Evolutionary conservation across 495 filamentous ascomycete species (phyloP).

Genomic region (Tuber magnatum): DNA sequence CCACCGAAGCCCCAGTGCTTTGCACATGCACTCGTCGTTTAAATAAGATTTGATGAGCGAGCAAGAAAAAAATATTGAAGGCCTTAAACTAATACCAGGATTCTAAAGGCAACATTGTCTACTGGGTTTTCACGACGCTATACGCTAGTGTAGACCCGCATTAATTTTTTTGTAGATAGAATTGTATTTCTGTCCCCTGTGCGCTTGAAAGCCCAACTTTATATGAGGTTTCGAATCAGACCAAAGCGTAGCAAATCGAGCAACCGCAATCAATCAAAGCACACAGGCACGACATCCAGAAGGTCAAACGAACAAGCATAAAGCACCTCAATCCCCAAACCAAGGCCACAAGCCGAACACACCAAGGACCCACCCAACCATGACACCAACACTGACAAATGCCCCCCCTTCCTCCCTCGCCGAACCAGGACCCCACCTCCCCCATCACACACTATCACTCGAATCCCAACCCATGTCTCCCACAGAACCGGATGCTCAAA

Average conservation of each 20-base stretch:
- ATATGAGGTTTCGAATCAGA: background rate
- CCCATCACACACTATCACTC: background rate
- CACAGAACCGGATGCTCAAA: background rate
- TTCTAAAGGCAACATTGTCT: background rate
- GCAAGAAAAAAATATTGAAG: background rate
- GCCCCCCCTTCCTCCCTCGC: background rate
- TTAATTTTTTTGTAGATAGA: background rate
- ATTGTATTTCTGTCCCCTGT: background rate
- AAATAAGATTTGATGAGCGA: background rate
- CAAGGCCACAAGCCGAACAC: background rate
- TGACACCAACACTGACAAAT: background rate
- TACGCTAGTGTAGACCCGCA: background rate
- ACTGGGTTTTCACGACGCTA: background rate
- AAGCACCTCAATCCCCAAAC: background rate
- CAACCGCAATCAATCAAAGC: background rate
- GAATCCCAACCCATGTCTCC: background rate
- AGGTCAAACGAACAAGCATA: background rate
- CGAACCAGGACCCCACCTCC: background rate
- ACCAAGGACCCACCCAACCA: background rate
- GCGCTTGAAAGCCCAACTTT: background rate
- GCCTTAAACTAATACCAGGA: background rate
- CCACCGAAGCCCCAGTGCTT: slow-evolving; percentile 12
- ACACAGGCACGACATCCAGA: background rate
- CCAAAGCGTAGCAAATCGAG: background rate
- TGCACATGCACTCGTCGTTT: slow-evolving; percentile 7